Evolutionary conservation across 1,284 basidiomycete species (phyloP), one percentile per base, ranked within the genome.

Genomic region (Neolentinus lepideus): DNA sequence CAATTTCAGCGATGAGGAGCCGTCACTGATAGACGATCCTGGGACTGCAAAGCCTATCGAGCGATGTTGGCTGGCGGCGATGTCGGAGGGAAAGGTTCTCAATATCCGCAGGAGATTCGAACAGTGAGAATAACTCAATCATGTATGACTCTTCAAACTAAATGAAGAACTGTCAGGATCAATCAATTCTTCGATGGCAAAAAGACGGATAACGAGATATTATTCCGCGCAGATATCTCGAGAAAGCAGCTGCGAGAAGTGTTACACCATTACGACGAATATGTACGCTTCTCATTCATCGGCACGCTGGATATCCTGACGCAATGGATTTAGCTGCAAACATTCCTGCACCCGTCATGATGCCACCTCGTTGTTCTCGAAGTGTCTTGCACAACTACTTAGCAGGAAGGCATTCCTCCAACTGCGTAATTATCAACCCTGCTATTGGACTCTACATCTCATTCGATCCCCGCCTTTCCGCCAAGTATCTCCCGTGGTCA

Each of bases 171-270:
- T 43, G 27, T 31, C 8, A 91, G 88, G 56, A 88, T 90, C 53
- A 87, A 87, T 61, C 86, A 88, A 63, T 91, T 88, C 62, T 92
- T 92, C 62, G 88, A 92, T 62, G 89, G 89, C 12, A 90, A 86
- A 67, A 82, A 75, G 56, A 87, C 87, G 1, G 88, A 89, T 57
- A 88, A 90, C 61, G 90, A 92, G 65, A 90, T 92, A 54, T 70
- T 92, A 25, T 87, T 82, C 64, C 75, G 80, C 25, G 88, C 88
- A 0, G 86, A 88, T 54, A 89, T 92, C 55, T 79, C 84, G 31
- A 78, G 88, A 61, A 86, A 81, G 62, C 84, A 91, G 62, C 72
- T 92, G 56, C 77, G 89, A 29, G 88, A 90, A 62, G 84, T 92
- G 10, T 66, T 92, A 25, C 86, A 88, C 64, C 80, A 87, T 64